Conservation (phyloP, 352 stramenopile genomes). For the Globisporangium nagaii region DNA sequence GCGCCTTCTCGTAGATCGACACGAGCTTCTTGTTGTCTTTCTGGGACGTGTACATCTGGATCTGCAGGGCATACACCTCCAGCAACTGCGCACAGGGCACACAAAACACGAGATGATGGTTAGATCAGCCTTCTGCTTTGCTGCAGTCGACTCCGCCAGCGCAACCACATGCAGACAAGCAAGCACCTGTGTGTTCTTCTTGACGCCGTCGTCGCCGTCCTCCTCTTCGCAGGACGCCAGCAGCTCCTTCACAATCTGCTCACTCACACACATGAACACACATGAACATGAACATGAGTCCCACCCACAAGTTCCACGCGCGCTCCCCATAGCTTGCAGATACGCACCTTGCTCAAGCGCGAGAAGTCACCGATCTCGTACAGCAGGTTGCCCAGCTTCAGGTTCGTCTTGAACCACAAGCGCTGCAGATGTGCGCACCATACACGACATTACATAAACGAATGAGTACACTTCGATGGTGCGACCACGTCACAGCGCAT, state of each 20-base stretch:
- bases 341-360: conserved; percentile 58
- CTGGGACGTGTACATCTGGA: conserved; percentile 91
- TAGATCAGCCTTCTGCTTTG: not conserved
- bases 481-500: not conserved
- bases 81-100: conserved; percentile 55
- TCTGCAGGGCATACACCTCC: conserved; percentile 92
- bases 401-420: conserved; percentile 95
- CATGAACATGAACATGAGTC: not conserved
- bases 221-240: conserved; percentile 82
- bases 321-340: not conserved
- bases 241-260: conserved; percentile 77
- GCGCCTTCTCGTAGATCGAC: conserved; percentile 89
- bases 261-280: not conserved
- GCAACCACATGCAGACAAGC: not conserved
- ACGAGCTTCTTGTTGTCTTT: conserved; percentile 93
- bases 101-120: not conserved
- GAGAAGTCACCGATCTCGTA: conserved; percentile 81
- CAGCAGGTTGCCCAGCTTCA: conserved; percentile 93
- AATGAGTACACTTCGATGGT: too few species aligned
- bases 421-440: conserved; percentile 30
- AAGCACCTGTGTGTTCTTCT: conserved; percentile 72
- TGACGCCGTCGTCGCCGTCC: conserved; percentile 78
- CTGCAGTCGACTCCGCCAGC: not conserved
- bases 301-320: not conserved
- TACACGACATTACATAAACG: not conserved